Evolutionary conservation across 2,329 filamentous ascomycete genomes (phyloP), one percentile per base, ranked within the genome.

Genomic region (Periconia digitata): DNA sequence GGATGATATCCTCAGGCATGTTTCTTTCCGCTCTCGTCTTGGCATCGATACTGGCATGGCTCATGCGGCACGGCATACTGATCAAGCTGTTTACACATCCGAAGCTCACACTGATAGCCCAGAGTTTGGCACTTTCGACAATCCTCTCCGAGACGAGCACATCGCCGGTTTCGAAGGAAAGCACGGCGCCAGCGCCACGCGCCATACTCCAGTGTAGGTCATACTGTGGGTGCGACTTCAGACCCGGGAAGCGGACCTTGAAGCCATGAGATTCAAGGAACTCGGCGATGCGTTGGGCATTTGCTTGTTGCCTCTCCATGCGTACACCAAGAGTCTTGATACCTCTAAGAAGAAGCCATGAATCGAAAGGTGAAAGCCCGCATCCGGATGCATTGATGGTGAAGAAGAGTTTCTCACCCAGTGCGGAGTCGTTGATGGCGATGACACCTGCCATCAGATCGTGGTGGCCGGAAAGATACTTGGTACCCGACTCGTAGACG

Each of bases 1-100:
- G 83, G 63, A 99, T 97, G 51, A 99, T 87, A 70, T 99, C 94
- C 74, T 99, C 94, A 10, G 94, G 94, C 85, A 99, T 88, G 56
- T 92, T 86, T 55, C 65, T 59, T 56, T 68, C 66, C 80, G 49
- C 51, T 59, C 94, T 81, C 44, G 92, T 97, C 77, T 96, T 95
- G 50, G 91, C 89, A 68, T 97, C 94, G 66, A 99, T 99, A 69
- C 90, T 96, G 34, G 94, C 94, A 74, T 99, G 94, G 74, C 92
- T 97, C 95, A 99, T 99, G 65, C 92, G 91, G 76, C 94, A 99
- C 8, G 94, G 92, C 92, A 99, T 96, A 76, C 92, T 96, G 73
- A 99, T 99, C 71, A 99, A 77, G 69, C 90, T 95, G 77, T 99
- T 99, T 58, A 99, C 94, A 70, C 94, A 97, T 40, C 94, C 94